Evolutionary conservation across 2,329 filamentous ascomycete species (phyloP).

Genomic region (Fusarium nygamai): DNA sequence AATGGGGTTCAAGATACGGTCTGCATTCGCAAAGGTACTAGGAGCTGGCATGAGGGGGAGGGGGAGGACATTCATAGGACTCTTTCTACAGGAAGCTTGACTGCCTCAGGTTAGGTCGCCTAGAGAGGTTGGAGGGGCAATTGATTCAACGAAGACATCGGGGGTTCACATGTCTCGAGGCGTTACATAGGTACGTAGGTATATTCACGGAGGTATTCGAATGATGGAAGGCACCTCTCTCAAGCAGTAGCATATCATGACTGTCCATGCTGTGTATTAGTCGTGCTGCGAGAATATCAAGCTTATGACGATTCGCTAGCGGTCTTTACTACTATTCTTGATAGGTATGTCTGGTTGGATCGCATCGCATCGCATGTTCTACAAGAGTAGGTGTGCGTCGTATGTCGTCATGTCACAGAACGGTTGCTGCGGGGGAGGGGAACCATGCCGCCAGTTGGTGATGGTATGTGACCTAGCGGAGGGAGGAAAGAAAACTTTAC

Average conservation of each 20-base stretch:
- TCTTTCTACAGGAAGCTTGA: neutral
- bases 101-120: neutral
- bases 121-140: constrained; percentile 10
- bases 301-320: neutral
- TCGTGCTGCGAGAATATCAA: neutral
- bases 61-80: neutral
- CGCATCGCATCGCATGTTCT: neutral
- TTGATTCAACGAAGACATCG: neutral
- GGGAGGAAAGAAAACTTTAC: neutral
- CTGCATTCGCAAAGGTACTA: constrained; percentile 6
- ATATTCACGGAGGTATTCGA: neutral
- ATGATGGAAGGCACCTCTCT: neutral
- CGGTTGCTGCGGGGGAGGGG: constrained; percentile 29
- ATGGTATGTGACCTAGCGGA: constrained; percentile 15
- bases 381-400: constrained; percentile 23
- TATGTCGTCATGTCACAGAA: constrained; percentile 42
- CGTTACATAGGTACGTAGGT: neutral
- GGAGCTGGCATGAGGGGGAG: constrained; percentile 7
- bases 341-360: neutral
- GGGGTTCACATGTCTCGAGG: neutral
- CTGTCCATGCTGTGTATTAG: neutral
- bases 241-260: neutral
- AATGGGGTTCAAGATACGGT: constrained; percentile 14
- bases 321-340: neutral
- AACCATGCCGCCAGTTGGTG: constrained; percentile 25